Evolutionary conservation across 495 filamentous ascomycete genomes (phyloP), one percentile per base, ranked within the genome.

Genomic region (Barbatosphaeria neglecta): DNA sequence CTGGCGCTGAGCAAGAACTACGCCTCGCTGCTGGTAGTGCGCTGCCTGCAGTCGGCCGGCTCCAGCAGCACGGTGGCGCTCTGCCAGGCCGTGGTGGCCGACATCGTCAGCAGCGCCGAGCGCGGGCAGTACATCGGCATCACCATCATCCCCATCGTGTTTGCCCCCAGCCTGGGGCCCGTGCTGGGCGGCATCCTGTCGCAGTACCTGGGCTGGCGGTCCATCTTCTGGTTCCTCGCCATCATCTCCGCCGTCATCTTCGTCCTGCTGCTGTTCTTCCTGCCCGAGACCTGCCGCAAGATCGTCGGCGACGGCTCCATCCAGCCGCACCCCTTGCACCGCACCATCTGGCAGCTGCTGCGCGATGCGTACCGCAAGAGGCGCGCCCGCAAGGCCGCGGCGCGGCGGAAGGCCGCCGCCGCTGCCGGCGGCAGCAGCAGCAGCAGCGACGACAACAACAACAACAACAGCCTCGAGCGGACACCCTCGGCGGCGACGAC

Each of bases 181-280:
- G 64, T 82, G 15, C 68, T 85, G 20, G 81, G 82, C 4, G 82
- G 81, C 1, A 53, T 81, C 2, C 61, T 86, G n/a, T 69, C 67
- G 15, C 67, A 81, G 27, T 82, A 69, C 46, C 62, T 80, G 9
- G 80, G 80, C 2, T 86, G 81, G 78, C 65, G 78, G 40, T 68
- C 64, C 39, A 80, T 83, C 23, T 87, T 86, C 60, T 84, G 76
- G 76, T 84, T 86, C 44, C 60, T 86, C 23, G 58, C 69, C 28
- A 77, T 81, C 15, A 57, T 74, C 15, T 64, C 61, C 1, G 70
- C 59, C 0, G 48, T 65, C 23, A 63, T 65, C 4, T 59, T 74
- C 1, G 27, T 65, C 11, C n/a, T 70, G 1, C 66, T 77, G 35
- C 22, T 73, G 7, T 35, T 73, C 24, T 57, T 69, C 44, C 68